phyloP scores from a whole-genome alignment of 164 flowering plant genomes.

The Dillenia turbinata region DNA sequence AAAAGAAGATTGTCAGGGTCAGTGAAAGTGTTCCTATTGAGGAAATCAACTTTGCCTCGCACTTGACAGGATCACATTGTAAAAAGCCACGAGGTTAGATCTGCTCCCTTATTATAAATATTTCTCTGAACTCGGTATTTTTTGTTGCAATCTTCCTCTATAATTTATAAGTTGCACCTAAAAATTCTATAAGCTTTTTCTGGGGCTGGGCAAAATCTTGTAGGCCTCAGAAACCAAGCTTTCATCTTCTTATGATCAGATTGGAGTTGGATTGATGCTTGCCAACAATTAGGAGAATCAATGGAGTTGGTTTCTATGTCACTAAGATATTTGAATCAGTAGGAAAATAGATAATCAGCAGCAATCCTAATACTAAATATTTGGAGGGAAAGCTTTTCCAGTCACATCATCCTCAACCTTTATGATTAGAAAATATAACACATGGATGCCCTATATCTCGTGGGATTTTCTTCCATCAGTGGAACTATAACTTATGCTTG shows the following conservation, averaged over 20 bases:
- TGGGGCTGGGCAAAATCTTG: too few species aligned
- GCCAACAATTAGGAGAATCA: conserved; percentile 88
- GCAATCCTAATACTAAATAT: too few species aligned
- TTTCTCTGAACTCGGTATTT: not conserved
- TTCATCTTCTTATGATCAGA: conserved; percentile 29
- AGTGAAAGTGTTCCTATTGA: conserved; percentile 8
- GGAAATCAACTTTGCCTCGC: too few species aligned
- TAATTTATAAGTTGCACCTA: too few species aligned
- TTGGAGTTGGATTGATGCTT: conserved; percentile 82
- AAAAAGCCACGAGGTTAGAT: conserved; percentile 62
- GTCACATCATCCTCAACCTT: too few species aligned
- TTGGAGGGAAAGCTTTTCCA: too few species aligned
- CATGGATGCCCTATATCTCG: not conserved
- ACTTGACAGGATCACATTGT: conserved; percentile 63
- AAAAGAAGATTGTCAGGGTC: not conserved
- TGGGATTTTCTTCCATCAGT: conserved; percentile 45
- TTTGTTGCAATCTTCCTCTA: too few species aligned
- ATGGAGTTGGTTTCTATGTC: conserved; percentile 63
- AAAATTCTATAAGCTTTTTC: not conserved
- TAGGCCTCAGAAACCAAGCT: too few species aligned
- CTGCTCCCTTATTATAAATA: conserved; percentile 61
- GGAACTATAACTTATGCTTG: conserved; percentile 40
- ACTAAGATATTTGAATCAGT: conserved; percentile 65
- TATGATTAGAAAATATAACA: too few species aligned
- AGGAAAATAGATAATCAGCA: conserved; percentile 26